Percentiles rank a stretch among this genome's conserved stretches.
phyloP scores from a whole-genome alignment of 768 basidiomycete genomes.

The Podaxis sp. region DNA sequence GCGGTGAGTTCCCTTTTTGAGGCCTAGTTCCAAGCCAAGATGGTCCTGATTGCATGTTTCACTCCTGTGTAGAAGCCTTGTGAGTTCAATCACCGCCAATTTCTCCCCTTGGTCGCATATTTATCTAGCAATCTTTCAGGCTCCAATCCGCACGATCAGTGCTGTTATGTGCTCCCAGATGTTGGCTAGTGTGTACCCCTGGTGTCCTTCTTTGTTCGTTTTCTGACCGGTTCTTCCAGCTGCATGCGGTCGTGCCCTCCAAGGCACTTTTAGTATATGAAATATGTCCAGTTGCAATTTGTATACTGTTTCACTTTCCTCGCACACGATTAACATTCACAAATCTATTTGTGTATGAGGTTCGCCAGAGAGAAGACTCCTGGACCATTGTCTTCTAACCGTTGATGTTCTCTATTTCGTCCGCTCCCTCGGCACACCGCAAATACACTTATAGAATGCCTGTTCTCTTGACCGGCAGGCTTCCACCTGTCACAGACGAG shows the following conservation, averaged over 20 bases:
- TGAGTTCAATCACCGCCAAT: not conserved
- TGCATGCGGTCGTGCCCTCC: not conserved
- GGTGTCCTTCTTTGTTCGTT: not conserved
- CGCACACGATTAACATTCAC: no score
- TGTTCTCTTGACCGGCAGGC: no score
- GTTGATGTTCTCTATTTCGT: no score
- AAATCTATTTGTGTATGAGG: no score
- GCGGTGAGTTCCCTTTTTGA: not conserved
- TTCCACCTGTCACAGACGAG: no score
- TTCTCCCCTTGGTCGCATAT: not conserved
- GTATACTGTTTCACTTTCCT: no score
- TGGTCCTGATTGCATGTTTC: not conserved
- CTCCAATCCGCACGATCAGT: not conserved
- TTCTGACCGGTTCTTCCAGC: not conserved
- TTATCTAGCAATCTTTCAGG: not conserved
- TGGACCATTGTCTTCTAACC: no score
- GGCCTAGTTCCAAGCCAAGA: not conserved
- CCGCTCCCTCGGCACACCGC: no score
- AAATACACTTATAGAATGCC: no score
- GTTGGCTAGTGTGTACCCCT: not conserved
- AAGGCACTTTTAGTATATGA: not conserved
- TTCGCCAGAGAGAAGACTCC: no score
- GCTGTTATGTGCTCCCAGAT: not conserved
- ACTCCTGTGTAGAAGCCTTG: not conserved
- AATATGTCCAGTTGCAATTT: no score